Base-by-base conservation (phyloP, 495 filamentous ascomycete species). In the Sphaerosporella brunnea region DNA sequence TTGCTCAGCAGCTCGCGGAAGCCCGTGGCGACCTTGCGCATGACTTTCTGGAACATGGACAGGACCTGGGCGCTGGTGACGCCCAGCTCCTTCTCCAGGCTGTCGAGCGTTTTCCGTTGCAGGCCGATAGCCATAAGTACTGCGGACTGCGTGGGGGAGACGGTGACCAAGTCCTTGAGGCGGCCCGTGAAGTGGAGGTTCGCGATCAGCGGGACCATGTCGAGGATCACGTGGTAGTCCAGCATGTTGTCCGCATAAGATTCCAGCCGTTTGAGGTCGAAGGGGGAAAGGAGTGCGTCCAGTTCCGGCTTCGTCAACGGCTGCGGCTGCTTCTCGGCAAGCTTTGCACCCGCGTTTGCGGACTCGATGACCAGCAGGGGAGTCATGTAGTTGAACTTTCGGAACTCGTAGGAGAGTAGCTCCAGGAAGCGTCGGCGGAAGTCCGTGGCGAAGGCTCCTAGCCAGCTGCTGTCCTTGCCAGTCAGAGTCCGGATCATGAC, bases 221-320 rank as follows among this genome's bases (percentile, higher is more conserved):
- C 92, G 26, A 96, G 70, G 46, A 99, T 90, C 53, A 94, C 88
- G 62, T 94, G 92, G 66, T 95, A 93, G 60, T 99, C 92, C 15
- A 99, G 72, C 64, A 95, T 79, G 60, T 93, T 94, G 64, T 90
- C 92, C 9, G 90, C 83, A 58, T 96, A 99, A 49, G 80, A 82
- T 58, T 95, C 88, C 23, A 96, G 69, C 24, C 92, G 78, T 65
- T 94, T 94, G 50, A 93, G 73, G 59, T 99, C 92, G 60, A 85
- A 95, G 1, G 92, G 85, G 10, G 84, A 85, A 60, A 96, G 73
- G 0, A 75, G 59, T 24, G 59, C 65, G 52, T 94, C 87, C 7
- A 99, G 69, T 28, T 81, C 75, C 7, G 59, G 42, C 61, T 92
- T 94, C 1, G 65, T 74, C 15, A 94, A 67, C 11, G 67, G 37